Base-by-base conservation (phyloP, 352 stramenopile genomes). In the Thraustochytrium striatum region DNA sequence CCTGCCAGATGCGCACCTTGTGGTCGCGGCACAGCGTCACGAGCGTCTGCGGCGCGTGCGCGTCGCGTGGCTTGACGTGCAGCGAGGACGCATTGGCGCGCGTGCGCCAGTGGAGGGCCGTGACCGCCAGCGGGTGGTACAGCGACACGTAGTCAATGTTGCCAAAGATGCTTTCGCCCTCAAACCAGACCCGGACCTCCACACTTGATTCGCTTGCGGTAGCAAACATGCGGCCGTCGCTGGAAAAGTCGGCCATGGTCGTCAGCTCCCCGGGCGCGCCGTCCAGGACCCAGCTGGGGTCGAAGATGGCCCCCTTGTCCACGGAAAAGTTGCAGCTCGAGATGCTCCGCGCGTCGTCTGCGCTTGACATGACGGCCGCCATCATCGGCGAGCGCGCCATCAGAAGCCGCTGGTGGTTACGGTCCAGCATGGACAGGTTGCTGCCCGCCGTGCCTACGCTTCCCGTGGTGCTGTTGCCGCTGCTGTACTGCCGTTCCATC, bases 61-160 rank as follows among this genome's bases (percentile, higher is more conserved):
- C 65, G 25, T 61, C 30, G 41, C 68, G 44, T 19, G 65, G 32
- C 52, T 33, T 58, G 21, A 61, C 65, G 47, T 75, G 65, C 19
- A 55, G 52, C 35, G 65, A 75, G 35, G 21, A 19, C 8, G 32
- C 65, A 19, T 58, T 32, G 30, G 65, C 39, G 21, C 65, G 65
- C 28, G 50, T 21, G 28, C 65, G 65, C 65, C 65, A 75, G 21
- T 61, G 65, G 3, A 61, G 1, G 5, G 65, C 19, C 16, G 61
- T 25, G n/a, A 75, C 47, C 44, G 43, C 44, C n/a, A 39, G 65
- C 32, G 44, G 44, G 47, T 75, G 65, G 52, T 55, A 61, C 19
- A 75, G 52, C 39, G 65, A 75, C 2, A 75, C 41, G 52, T 75
- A 75, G 50, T 75, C 65, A 30, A 75, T 58, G 36, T 75, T 75